A percentile compares a stretch with the other conserved stretches of the same genome.
Evolutionary conservation across 495 filamentous ascomycete species (phyloP).

Genomic region (Tricharina praecox): DNA sequence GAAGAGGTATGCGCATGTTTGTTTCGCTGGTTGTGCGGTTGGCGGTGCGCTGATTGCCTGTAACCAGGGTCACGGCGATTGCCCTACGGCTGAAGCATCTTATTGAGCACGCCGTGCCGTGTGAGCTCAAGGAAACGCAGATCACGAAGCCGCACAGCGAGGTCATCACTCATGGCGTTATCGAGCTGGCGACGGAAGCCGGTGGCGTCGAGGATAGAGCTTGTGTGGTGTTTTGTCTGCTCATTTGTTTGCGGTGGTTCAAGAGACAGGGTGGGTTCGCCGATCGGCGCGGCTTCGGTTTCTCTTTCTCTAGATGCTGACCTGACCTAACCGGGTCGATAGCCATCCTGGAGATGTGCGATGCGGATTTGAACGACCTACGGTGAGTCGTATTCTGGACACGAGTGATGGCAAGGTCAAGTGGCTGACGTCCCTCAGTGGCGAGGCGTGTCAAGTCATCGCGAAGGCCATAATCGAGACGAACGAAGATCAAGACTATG

Average conservation of each 20-base stretch:
- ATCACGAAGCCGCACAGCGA: constrained; percentile 60
- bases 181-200: constrained; percentile 61
- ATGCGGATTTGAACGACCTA: constrained; percentile 50
- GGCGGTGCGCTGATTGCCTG: constrained; percentile 8
- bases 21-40: constrained; percentile 31
- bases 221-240: constrained; percentile 71
- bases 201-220: constrained; percentile 57
- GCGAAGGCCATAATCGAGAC: constrained; percentile 85
- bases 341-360: background rate
- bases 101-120: constrained; percentile 72
- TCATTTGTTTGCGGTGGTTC: constrained; percentile 87
- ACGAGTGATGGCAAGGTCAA: no score
- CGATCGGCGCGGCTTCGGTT: no score
- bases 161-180: constrained; percentile 63
- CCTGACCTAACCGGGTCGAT: background rate
- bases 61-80: constrained; percentile 54
- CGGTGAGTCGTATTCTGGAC: no score
- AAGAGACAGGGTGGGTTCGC: constrained; percentile 64
- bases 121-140: constrained; percentile 56
- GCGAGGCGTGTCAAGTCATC: constrained; percentile 78
- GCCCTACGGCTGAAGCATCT: constrained; percentile 80
- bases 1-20: constrained; percentile 11
- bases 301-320: no score
- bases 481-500: constrained; percentile 56
- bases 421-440: constrained; percentile 41